Conservation (phyloP, 768 basidiomycete genomes). For the Rhizopogon vinicolor region DNA sequence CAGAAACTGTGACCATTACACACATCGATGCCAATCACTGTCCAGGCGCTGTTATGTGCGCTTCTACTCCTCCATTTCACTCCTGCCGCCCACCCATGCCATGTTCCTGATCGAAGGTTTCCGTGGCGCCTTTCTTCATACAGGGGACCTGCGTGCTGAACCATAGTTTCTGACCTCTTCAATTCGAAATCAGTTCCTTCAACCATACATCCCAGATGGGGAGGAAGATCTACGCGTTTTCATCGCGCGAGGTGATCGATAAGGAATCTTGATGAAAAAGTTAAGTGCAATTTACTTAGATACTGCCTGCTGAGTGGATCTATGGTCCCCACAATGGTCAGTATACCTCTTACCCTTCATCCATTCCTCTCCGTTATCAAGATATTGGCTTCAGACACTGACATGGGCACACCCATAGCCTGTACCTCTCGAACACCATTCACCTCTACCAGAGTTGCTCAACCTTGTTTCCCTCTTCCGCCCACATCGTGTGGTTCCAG, state of each 20-base stretch:
- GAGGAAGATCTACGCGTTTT: slow-evolving; percentile 18
- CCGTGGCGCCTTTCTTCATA: slow-evolving; percentile 75
- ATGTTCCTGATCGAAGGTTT: slow-evolving; percentile 64
- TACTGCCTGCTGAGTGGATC: slow-evolving; percentile 58
- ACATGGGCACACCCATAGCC: slow-evolving; percentile 39
- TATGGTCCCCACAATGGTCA: slow-evolving; percentile 58
- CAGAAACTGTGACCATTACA: slow-evolving; percentile 65
- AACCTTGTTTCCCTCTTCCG: slow-evolving; percentile 78
- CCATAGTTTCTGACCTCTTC: slow-evolving; percentile 70
- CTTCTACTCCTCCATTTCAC: neutral
- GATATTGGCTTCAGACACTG: neutral
- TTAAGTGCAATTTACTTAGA: slow-evolving; percentile 83
- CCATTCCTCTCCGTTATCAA: neutral
- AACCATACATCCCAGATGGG: slow-evolving; percentile 54
- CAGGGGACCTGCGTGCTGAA: slow-evolving; percentile 91
- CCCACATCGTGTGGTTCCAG: slow-evolving; percentile 75
- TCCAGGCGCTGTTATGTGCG: slow-evolving; percentile 89
- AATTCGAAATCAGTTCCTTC: slow-evolving; percentile 62
- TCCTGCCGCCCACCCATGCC: neutral
- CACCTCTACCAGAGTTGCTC: slow-evolving; percentile 81
- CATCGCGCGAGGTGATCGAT: slow-evolving; percentile 21
- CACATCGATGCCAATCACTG: slow-evolving; percentile 92
- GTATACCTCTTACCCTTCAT: slow-evolving; percentile 6
- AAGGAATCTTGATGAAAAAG: slow-evolving; percentile 32
- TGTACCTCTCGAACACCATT: slow-evolving; percentile 83